Evolutionary conservation across 768 basidiomycete genomes (phyloP).

Genomic region (Cantharellus cinnabarinus): DNA sequence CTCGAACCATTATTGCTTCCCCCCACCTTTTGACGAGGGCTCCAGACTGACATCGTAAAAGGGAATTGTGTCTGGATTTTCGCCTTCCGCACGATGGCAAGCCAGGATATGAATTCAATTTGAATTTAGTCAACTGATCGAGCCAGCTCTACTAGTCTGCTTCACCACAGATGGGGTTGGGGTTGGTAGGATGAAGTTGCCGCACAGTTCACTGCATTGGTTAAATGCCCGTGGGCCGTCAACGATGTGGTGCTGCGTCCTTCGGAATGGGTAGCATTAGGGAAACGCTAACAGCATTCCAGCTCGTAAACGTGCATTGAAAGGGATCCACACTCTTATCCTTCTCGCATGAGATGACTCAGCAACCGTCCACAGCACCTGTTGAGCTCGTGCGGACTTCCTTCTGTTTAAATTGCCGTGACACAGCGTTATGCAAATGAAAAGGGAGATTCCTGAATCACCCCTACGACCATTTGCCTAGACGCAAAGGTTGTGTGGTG

Average conservation of each 20-base stretch:
- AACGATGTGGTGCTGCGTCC: neutral
- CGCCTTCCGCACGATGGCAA: neutral
- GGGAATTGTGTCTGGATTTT: neutral
- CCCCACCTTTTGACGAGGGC: neutral
- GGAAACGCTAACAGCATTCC: neutral
- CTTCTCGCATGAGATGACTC: neutral
- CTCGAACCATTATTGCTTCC: neutral
- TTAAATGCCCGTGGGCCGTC: neutral
- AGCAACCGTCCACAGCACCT: neutral
- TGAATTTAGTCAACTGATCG: neutral
- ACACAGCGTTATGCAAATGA: neutral
- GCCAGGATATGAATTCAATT: neutral
- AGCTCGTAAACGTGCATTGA: neutral
- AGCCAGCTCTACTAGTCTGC: neutral
- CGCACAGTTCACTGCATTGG: neutral
- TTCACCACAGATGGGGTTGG: neutral
- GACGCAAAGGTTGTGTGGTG: neutral
- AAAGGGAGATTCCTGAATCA: neutral
- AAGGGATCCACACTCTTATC: neutral
- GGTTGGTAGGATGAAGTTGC: neutral
- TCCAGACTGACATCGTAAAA: neutral
- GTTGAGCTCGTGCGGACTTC: neutral
- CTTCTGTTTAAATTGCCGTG: neutral
- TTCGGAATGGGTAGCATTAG: neutral
- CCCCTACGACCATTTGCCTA: neutral